phyloP scores from a whole-genome alignment of 331 rosid genomes.

The Spiraea crenata region DNA sequence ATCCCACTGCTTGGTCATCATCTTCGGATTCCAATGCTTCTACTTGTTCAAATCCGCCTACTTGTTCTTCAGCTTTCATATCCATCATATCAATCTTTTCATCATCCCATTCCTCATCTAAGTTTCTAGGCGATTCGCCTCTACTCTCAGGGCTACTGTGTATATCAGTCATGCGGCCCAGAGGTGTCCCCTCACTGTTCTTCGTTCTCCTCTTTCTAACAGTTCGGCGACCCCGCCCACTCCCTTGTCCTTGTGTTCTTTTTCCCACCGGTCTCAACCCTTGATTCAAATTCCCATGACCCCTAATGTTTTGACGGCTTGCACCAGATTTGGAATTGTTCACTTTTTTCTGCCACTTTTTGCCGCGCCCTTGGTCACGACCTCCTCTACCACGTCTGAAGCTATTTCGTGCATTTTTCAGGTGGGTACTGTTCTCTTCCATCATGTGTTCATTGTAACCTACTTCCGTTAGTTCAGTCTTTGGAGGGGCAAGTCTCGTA shows the following conservation, averaged over 20 bases:
- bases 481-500: conserved; percentile 47
- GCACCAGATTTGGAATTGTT: conserved; percentile 42
- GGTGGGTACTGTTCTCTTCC: conserved; percentile 44
- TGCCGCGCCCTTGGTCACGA: conserved; percentile 70
- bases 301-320: conserved; percentile 42
- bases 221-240: conserved; percentile 88
- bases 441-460: conserved; percentile 37
- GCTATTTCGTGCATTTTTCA: conserved; percentile 49
- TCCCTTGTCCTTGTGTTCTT: conserved; percentile 55
- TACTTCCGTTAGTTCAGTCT: conserved; percentile 45
- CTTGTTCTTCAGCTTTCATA: conserved; percentile 46
- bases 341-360: conserved; percentile 50
- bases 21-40: conserved; percentile 87
- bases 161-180: conserved; percentile 34
- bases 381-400: conserved; percentile 69
- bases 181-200: conserved; percentile 58
- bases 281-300: conserved; percentile 41
- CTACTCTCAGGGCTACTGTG: conserved; percentile 43
- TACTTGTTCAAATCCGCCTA: conserved; percentile 39
- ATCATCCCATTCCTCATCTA: conserved; percentile 76
- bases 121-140: conserved; percentile 55
- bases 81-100: conserved; percentile 44
- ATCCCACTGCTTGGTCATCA: conserved; percentile 71
- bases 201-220: conserved; percentile 77
- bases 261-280: conserved; percentile 55